These are phyloP conservation scores for Pouteria glomerata DNA, from an alignment of 148 eudicot species.

Conservation along the genomic window DNA sequence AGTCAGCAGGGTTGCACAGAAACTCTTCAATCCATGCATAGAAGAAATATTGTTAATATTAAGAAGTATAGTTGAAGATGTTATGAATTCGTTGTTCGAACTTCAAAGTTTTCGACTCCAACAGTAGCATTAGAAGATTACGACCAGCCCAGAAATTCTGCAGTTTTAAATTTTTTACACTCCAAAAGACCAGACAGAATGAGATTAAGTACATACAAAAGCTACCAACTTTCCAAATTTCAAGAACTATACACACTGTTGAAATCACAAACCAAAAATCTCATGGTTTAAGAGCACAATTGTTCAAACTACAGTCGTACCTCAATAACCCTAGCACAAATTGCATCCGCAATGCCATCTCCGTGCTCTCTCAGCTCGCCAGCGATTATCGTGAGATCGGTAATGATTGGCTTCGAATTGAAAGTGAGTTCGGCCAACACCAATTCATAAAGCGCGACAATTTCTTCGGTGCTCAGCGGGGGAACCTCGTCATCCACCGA, in stretches of 20 bases:
- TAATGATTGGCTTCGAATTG: slow-evolving; percentile 89
- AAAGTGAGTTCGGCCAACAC: slow-evolving; percentile 61
- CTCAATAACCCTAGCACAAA: slow-evolving; percentile 85
- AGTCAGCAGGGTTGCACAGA: too few relatives aligned
- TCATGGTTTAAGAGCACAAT: too few relatives aligned
- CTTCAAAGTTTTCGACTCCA: not conserved
- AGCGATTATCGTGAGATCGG: slow-evolving; percentile 92
- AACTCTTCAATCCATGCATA: too few relatives aligned
- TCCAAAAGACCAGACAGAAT: not conserved
- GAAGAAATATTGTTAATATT: too few relatives aligned
- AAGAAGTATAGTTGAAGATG: too few relatives aligned
- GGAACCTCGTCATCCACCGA: slow-evolving; percentile 21
- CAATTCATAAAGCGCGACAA: slow-evolving; percentile 61
- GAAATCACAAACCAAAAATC: not conserved
- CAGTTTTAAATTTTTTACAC: not conserved
- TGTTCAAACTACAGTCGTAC: slow-evolving; percentile 24
- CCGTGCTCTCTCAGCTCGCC: slow-evolving; percentile 63
- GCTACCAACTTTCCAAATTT: not conserved
- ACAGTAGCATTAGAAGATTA: not conserved
- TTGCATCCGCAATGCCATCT: slow-evolving; percentile 65
- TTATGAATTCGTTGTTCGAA: too few relatives aligned
- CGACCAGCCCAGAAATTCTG: not conserved
- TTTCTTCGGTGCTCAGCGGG: slow-evolving; percentile 37
- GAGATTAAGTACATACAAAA: not conserved
- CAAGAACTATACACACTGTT: not conserved